Base-by-base conservation (phyloP, 148 eudicot genomes). In the Cornus controversa region DNA sequence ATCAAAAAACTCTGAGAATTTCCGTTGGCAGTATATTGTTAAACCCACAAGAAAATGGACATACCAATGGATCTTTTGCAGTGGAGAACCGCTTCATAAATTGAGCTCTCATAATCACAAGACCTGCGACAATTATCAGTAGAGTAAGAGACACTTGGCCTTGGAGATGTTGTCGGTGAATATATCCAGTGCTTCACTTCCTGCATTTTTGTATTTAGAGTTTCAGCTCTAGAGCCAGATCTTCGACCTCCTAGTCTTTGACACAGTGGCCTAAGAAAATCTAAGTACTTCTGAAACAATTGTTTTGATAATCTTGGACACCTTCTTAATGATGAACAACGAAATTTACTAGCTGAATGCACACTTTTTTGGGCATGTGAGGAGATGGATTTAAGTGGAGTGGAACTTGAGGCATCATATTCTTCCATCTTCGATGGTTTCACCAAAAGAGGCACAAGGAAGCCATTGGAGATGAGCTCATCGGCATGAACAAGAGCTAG, bases 81-180 rank as follows among this genome's bases (percentile, higher is more conserved):
- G 75, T 95, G 96, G 57, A 93, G 96, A 79, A 95, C 97, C 2
- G 99, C 99, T 81, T 95, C 99, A 45, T 90, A 66, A 57, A 95
- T 95, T 0, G 97, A 95, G 83, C 92, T 84, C 81, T 95, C 99
- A 0, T 91, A 93, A 79, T 93, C 99, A 75, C 91, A 95, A 36
- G 99, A 89, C 54, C 84, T 85, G 40, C 95, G 82, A 87, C 89
- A 81, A 75, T 89, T 81, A 76, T 84, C 91, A 26, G 75, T 87
- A 40, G 83, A 84, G 27, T 88, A 89, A 67, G 88, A 84, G 15
- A 79, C 83, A 66, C 94, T 94, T 4, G 88, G 82, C 76, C 95
- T 54, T 0, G 96, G 93, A 67, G 93, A 86, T 40, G 85, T 82
- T 66, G 80, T 77, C 1, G 85, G 70, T 3, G 95, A 88, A 70